Conservation (phyloP, 176 grass and related monocot genomes). For the Cenchrus americanus region DNA sequence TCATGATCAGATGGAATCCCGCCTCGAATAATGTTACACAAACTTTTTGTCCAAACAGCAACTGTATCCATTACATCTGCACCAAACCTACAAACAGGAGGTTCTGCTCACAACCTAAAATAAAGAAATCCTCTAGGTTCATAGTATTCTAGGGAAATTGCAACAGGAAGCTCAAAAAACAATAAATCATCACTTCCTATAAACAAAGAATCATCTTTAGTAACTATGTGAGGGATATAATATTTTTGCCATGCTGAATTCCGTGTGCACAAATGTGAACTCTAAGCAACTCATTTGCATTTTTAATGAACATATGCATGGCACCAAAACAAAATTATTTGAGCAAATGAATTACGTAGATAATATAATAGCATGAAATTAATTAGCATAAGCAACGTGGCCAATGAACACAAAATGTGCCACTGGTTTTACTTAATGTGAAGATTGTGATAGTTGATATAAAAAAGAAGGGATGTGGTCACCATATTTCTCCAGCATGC, state of each 20-base stretch:
- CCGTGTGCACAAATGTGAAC: neutral
- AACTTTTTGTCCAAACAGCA: constrained; percentile 80
- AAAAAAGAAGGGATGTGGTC: neutral
- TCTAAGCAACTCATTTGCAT: neutral
- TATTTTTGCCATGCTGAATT: neutral
- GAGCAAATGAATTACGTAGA: neutral
- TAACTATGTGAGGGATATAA: constrained; percentile 18
- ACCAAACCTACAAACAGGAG: constrained; percentile 76
- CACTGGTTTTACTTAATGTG: neutral
- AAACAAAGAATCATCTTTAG: neutral
- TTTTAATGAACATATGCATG: neutral
- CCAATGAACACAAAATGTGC: neutral
- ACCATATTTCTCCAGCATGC: constrained; percentile 96
- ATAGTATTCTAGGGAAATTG: neutral
- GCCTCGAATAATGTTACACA: constrained; percentile 55
- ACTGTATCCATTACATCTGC: constrained; percentile 94
- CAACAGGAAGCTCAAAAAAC: neutral
- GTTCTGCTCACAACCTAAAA: constrained; percentile 19
- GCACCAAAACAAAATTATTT: neutral
- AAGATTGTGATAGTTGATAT: neutral
- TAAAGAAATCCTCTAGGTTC: neutral
- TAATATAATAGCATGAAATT: neutral
- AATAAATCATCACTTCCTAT: constrained; percentile 12
- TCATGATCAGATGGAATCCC: constrained; percentile 21
- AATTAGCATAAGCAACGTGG: neutral